A percentile compares a stretch with the other conserved stretches of the same genome.
These are phyloP conservation scores for Inonotus hispidus DNA, from an alignment of 1,284 basidiomycete genomes.

Conservation along the genomic window DNA sequence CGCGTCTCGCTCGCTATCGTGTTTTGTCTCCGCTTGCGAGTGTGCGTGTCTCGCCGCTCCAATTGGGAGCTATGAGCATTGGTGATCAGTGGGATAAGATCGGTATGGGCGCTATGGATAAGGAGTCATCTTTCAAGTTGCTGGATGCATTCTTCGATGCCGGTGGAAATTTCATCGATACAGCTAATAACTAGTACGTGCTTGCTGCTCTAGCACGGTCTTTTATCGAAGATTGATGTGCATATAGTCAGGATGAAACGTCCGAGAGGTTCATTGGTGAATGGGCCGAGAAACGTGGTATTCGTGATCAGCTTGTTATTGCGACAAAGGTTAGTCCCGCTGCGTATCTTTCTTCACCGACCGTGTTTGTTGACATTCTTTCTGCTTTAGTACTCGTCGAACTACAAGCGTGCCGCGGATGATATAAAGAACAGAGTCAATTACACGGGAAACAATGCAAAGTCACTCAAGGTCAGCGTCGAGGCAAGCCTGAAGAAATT, in stretches of 20 bases:
- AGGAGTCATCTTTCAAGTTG: slow-evolving; percentile 22
- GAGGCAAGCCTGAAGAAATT: slow-evolving; percentile 37
- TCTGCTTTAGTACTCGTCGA: slow-evolving; percentile 30
- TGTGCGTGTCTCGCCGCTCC: slow-evolving; percentile 37
- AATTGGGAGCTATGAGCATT: slow-evolving; percentile 43
- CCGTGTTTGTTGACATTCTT: slow-evolving; percentile 29
- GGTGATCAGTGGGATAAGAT: slow-evolving; percentile 34
- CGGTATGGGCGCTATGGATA: slow-evolving; percentile 17
- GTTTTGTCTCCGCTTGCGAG: slow-evolving; percentile 13
- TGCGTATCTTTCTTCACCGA: slow-evolving; percentile 10
- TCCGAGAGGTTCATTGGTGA: slow-evolving; percentile 42
- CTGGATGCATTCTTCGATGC: slow-evolving; percentile 22
- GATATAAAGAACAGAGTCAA: slow-evolving; percentile 24
- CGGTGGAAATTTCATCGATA: slow-evolving; percentile 27
- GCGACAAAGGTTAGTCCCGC: slow-evolving; percentile 36
- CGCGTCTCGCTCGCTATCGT: slow-evolving; percentile 14
- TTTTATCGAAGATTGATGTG: not conserved
- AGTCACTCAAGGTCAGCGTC: slow-evolving; percentile 30
- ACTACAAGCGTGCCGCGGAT: slow-evolving; percentile 23
- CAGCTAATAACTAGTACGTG: slow-evolving; percentile 29
- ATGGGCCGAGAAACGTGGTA: slow-evolving; percentile 38
- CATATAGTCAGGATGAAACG: slow-evolving; percentile 33
- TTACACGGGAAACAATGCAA: slow-evolving; percentile 33
- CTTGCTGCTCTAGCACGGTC: not conserved
- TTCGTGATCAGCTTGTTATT: slow-evolving; percentile 42